Percentiles rank a stretch among this genome's conserved stretches.
phyloP scores from a whole-genome alignment of 1,284 basidiomycete species.

The Sphagnurus paluster region DNA sequence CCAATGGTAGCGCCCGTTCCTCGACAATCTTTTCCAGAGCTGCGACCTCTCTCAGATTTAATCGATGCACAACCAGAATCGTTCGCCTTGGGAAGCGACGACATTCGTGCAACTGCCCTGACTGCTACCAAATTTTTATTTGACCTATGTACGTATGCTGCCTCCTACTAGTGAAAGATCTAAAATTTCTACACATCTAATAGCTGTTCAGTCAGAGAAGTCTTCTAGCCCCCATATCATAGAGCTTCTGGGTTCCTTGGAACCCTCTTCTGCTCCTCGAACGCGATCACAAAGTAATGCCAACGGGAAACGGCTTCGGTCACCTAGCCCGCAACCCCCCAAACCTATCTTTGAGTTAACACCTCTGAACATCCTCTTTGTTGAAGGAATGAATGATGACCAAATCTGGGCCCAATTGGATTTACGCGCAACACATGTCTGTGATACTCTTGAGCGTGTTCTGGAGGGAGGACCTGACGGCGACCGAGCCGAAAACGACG shows the following conservation, averaged over 20 bases:
- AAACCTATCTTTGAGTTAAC: constrained; percentile 59
- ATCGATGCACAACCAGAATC: constrained; percentile 55
- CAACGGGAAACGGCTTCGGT: constrained; percentile 44
- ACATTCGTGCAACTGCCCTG: constrained; percentile 62
- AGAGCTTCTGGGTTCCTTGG: constrained; percentile 68
- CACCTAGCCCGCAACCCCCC: constrained; percentile 29
- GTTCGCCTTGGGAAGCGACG: constrained; percentile 55
- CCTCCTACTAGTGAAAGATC: neutral
- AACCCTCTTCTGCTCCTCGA: constrained; percentile 59
- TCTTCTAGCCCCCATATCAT: constrained; percentile 65
- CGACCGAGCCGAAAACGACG: constrained; percentile 27
- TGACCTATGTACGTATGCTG: constrained; percentile 64
- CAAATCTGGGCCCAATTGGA: constrained; percentile 96
- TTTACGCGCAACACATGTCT: constrained; percentile 67
- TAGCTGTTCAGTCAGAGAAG: constrained; percentile 67
- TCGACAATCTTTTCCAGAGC: constrained; percentile 8
- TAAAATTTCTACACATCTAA: constrained; percentile 25
- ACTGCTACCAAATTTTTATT: constrained; percentile 77
- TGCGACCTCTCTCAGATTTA: constrained; percentile 44
- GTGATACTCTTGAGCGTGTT: constrained; percentile 60
- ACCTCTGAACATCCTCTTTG: constrained; percentile 74
- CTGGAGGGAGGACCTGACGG: constrained; percentile 48
- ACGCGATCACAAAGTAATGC: constrained; percentile 64
- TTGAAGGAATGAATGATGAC: constrained; percentile 83
- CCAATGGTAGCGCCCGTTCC: neutral